These are phyloP conservation scores for Luzula sylvatica DNA, from an alignment of 176 grass and related monocot species.

Conservation along the genomic window DNA sequence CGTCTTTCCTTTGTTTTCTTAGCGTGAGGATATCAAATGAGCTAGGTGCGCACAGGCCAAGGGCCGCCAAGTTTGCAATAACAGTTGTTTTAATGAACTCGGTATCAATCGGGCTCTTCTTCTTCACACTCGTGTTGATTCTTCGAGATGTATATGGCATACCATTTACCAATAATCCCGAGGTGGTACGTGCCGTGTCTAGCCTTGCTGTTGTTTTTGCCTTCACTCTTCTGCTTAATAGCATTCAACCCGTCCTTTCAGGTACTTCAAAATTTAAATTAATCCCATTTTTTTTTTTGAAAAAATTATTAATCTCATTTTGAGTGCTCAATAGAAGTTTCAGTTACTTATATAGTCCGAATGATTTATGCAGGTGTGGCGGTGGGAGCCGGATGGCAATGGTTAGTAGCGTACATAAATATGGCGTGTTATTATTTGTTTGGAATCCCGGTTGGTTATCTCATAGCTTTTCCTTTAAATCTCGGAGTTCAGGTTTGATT, in stretches of 20 bases:
- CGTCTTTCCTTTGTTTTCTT: not conserved
- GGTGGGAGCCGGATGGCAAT: conserved; percentile 89
- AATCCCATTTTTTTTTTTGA: too few species aligned
- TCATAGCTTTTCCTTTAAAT: conserved; percentile 40
- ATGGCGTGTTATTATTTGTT: conserved; percentile 68
- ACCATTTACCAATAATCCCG: conserved; percentile 73
- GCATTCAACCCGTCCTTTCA: conserved; percentile 73
- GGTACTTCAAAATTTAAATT: conserved; percentile 12
- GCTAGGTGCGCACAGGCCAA: conserved; percentile 57
- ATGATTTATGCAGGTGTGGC: conserved; percentile 47
- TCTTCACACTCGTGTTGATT: conserved; percentile 37
- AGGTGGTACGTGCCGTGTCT: conserved; percentile 43
- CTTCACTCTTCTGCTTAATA: conserved; percentile 68
- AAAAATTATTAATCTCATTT: too few species aligned
- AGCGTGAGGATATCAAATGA: conserved; percentile 91
- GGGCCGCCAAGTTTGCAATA: conserved; percentile 57
- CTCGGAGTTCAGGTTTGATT: conserved; percentile 46
- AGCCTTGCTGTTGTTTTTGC: conserved; percentile 62
- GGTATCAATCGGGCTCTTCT: conserved; percentile 31
- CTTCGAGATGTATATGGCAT: conserved; percentile 55
- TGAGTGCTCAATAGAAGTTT: too few species aligned
- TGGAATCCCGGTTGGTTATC: conserved; percentile 55
- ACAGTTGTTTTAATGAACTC: conserved; percentile 61
- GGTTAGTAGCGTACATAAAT: conserved; percentile 69
- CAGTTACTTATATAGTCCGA: too few species aligned